phyloP scores from a whole-genome alignment of 805 yeast genomes.

The Cyberlindnera euphorbiae region DNA sequence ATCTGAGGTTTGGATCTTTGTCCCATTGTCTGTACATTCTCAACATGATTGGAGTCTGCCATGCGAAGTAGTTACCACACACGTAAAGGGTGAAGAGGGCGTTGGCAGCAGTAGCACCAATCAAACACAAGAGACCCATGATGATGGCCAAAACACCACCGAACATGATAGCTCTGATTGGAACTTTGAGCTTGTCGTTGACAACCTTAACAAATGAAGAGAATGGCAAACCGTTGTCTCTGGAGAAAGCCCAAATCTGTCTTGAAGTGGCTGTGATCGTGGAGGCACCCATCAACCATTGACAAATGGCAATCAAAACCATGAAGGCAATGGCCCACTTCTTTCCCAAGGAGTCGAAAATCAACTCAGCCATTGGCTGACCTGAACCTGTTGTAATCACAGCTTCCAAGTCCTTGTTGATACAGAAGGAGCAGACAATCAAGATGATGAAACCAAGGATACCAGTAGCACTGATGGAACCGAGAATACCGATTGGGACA shows the following conservation, averaged over 20 bases:
- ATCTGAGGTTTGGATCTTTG: constrained; percentile 30
- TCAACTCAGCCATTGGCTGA: constrained; percentile 59
- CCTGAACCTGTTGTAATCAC: constrained; percentile 37
- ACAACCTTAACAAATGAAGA: constrained; percentile 49
- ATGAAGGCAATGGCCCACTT: constrained; percentile 62
- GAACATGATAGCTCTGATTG: constrained; percentile 55
- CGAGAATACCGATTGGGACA: constrained; percentile 60
- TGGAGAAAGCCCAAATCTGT: constrained; percentile 71
- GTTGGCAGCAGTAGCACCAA: constrained; percentile 54
- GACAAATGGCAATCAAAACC: constrained; percentile 53
- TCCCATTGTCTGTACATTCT: constrained; percentile 38
- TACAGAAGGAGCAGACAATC: constrained; percentile 50
- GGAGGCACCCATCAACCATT: constrained; percentile 63
- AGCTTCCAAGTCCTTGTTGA: constrained; percentile 32
- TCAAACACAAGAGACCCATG: constrained; percentile 54
- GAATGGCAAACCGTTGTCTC: constrained; percentile 71
- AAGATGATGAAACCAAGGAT: constrained; percentile 52
- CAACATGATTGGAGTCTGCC: constrained; percentile 57
- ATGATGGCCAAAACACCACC: constrained; percentile 45
- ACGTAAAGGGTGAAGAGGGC: constrained; percentile 66
- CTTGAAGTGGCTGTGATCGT: constrained; percentile 60
- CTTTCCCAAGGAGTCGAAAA: constrained; percentile 56
- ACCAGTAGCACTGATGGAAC: constrained; percentile 53
- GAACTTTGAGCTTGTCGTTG: constrained; percentile 49
- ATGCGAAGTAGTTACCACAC: constrained; percentile 58